These are phyloP conservation scores for Mariannaea sp. DNA, from an alignment of 2,329 filamentous ascomycete genomes.

Conservation along the genomic window DNA sequence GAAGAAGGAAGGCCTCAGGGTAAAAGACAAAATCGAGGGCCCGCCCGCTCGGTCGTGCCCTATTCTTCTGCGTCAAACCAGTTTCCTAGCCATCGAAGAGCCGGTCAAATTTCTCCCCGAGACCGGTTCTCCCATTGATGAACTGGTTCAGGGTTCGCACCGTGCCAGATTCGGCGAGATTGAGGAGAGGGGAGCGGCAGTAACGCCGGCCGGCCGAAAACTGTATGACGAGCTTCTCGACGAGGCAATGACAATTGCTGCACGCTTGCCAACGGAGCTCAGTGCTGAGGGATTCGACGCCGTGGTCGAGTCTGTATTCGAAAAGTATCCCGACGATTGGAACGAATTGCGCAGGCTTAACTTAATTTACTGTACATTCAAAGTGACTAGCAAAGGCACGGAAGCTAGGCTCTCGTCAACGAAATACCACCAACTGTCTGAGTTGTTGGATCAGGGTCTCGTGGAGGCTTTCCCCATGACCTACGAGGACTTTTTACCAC, in stretches of 20 bases:
- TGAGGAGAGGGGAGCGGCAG: slow-evolving; percentile 55
- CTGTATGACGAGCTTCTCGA: slow-evolving; percentile 51
- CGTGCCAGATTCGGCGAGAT: slow-evolving; percentile 57
- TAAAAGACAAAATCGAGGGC: slow-evolving; percentile 56
- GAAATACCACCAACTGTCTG: slow-evolving; percentile 27
- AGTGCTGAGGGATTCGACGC: slow-evolving; percentile 24
- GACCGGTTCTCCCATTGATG: slow-evolving; percentile 33
- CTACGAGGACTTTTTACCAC: slow-evolving; percentile 58
- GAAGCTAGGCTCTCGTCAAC: not conserved
- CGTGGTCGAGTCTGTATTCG: slow-evolving; percentile 38
- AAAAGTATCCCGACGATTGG: slow-evolving; percentile 49
- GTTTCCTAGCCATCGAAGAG: slow-evolving; percentile 56
- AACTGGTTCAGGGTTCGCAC: slow-evolving; percentile 45
- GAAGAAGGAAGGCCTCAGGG: slow-evolving; percentile 45
- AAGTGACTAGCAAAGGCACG: slow-evolving; percentile 25
- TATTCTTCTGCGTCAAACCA: slow-evolving; percentile 57
- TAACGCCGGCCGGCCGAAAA: slow-evolving; percentile 49
- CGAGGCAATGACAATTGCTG: slow-evolving; percentile 32
- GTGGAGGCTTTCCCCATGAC: slow-evolving; percentile 50
- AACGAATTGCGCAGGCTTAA: slow-evolving; percentile 40
- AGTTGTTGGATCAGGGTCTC: slow-evolving; percentile 41
- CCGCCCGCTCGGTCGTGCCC: slow-evolving; percentile 50
- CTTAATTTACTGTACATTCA: slow-evolving; percentile 46
- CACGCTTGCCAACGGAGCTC: not conserved
- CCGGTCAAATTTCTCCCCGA: slow-evolving; percentile 45